These are phyloP conservation scores for Lachancea lanzarotensis DNA, from an alignment of 805 yeast genomes.

Conservation along the genomic window DNA sequence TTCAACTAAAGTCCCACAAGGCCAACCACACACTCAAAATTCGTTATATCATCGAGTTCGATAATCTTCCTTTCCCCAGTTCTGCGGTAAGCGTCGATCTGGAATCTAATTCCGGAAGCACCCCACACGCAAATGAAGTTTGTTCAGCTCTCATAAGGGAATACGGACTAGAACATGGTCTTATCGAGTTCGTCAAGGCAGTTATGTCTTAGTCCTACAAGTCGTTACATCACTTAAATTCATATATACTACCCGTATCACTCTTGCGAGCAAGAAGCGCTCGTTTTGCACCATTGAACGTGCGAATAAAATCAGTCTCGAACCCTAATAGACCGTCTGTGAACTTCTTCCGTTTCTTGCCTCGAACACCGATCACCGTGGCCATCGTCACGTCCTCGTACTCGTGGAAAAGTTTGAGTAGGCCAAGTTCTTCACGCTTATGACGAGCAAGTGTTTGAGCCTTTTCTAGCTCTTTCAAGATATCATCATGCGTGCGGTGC, in stretches of 20 bases:
- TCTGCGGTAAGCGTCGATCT: constrained; percentile 7
- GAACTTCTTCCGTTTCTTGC: constrained; percentile 31
- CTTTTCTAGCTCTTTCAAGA: constrained; percentile 17
- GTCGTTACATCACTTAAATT: not conserved
- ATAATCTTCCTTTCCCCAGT: constrained; percentile 6
- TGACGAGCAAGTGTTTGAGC: constrained; percentile 18
- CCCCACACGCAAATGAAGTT: constrained; percentile 10
- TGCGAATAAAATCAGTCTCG: constrained; percentile 28
- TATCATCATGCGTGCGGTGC: constrained; percentile 19
- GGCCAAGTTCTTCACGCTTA: constrained; percentile 28
- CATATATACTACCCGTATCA: constrained; percentile 1
- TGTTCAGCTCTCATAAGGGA: constrained; percentile 17
- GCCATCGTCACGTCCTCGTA: constrained; percentile 33
- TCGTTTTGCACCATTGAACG: constrained; percentile 21
- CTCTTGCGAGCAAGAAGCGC: constrained; percentile 11
- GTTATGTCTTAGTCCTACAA: not conserved
- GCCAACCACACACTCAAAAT: not conserved
- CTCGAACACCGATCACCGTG: constrained; percentile 32
- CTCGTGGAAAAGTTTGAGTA: constrained; percentile 30
- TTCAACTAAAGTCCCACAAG: not conserved
- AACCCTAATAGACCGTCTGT: constrained; percentile 29
- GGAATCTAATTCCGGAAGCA: not conserved
- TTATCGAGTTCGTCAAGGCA: constrained; percentile 10
- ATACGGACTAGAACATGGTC: constrained; percentile 20
- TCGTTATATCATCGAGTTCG: constrained; percentile 1